Evolutionary conservation across 2,329 filamentous ascomycete genomes (phyloP).

Genomic region (Cyanodermella asteris): DNA sequence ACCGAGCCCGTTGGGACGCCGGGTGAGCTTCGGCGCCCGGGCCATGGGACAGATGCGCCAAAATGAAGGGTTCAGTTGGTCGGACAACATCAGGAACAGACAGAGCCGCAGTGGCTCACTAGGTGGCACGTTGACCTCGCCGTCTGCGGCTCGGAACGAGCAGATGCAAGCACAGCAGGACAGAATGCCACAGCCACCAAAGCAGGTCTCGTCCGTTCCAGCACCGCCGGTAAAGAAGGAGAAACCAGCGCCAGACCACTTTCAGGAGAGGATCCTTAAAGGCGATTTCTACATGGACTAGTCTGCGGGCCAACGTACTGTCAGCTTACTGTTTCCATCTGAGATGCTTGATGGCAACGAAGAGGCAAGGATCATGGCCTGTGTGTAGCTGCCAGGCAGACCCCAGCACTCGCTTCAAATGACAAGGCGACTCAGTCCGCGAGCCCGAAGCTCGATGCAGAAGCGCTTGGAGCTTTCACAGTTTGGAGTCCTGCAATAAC

Average conservation of each 20-base stretch:
- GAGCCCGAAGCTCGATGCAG: too few relatives aligned
- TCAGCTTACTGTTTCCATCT: too few relatives aligned
- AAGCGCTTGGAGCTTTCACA: too few relatives aligned
- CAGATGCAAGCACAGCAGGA: constrained; percentile 21
- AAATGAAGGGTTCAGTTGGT: constrained; percentile 84
- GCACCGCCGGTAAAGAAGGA: constrained; percentile 29
- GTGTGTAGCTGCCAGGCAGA: too few relatives aligned
- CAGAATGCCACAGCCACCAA: constrained; percentile 15
- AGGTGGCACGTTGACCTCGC: too few relatives aligned
- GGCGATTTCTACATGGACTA: constrained; percentile 97
- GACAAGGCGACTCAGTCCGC: too few relatives aligned
- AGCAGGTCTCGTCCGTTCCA: too few relatives aligned
- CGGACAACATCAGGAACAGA: constrained; percentile 79
- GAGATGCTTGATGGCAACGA: too few relatives aligned
- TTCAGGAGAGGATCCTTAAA: constrained; percentile 92
- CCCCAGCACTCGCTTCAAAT: too few relatives aligned
- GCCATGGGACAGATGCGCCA: constrained; percentile 40
- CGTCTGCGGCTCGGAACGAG: constrained; percentile 31
- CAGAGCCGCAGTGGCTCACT: constrained; percentile 16
- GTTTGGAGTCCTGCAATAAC: too few relatives aligned
- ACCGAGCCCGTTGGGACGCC: constrained; percentile 54
- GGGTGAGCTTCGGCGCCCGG: constrained; percentile 76
- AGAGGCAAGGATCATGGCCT: too few relatives aligned
- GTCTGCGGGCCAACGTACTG: too few relatives aligned
- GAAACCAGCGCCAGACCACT: constrained; percentile 66